Conservation (phyloP, 106 monocot genomes). For the Apostasia ramifera region DNA sequence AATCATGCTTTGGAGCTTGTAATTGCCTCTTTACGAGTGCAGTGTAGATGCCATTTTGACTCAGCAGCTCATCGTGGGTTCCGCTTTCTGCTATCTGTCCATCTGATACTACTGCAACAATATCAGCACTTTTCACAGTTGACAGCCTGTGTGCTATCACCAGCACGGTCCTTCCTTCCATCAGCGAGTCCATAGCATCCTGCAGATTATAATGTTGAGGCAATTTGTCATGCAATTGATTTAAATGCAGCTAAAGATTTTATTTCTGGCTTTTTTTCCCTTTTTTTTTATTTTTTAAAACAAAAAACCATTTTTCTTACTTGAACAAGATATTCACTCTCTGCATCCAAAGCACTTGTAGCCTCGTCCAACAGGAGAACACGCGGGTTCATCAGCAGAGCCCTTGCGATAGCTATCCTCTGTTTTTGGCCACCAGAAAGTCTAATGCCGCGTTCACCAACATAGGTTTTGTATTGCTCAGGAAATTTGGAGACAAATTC, state of each 20-base stretch:
- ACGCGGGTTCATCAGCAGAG: slow-evolving; percentile 66
- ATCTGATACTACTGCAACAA: slow-evolving; percentile 83
- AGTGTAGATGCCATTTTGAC: slow-evolving; percentile 77
- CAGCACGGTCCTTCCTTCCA: slow-evolving; percentile 93
- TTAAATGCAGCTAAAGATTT: neutral
- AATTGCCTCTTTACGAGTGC: slow-evolving; percentile 86
- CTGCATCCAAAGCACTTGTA: slow-evolving; percentile 89
- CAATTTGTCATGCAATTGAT: neutral
- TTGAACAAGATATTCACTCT: slow-evolving; percentile 98
- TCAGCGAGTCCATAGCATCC: slow-evolving; percentile 99
- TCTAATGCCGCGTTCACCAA: slow-evolving; percentile 81
- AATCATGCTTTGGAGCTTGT: slow-evolving; percentile 55
- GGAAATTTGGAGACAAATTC: slow-evolving; percentile 89
- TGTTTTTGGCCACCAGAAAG: slow-evolving; percentile 99
- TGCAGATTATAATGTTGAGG: slow-evolving; percentile 5
- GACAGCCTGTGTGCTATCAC: slow-evolving; percentile 98
- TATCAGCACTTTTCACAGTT: slow-evolving; percentile 84
- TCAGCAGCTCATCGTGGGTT: slow-evolving; percentile 78
- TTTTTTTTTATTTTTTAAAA: no score
- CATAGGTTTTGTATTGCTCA: slow-evolving; percentile 75
- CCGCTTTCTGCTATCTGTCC: slow-evolving; percentile 92
- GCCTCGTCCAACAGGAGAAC: slow-evolving; percentile 72
- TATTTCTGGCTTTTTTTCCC: no score
- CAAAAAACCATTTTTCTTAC: slow-evolving; percentile 9
- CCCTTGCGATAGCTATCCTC: slow-evolving; percentile 84